A percentile compares a stretch with the other conserved stretches of the same genome.
Conservation (phyloP, 1,284 basidiomycete genomes). For the Termitomyces sp. region DNA sequence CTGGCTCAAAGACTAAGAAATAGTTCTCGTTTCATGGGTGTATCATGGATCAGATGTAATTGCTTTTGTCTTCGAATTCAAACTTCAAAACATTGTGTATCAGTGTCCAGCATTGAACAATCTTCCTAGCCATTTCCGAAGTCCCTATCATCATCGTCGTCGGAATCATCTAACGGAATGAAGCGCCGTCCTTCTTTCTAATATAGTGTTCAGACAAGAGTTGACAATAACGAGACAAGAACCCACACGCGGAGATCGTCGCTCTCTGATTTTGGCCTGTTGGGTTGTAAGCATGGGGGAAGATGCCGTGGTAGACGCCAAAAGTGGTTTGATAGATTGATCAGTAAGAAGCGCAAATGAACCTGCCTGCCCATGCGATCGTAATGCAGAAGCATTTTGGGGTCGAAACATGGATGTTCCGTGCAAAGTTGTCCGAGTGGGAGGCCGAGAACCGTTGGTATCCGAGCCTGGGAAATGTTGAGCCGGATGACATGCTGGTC, state of each 20-base stretch:
- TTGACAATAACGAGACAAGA: not conserved
- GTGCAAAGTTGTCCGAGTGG: not conserved
- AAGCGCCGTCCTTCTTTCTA: constrained; percentile 41
- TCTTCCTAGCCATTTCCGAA: not conserved
- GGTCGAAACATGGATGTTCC: not conserved
- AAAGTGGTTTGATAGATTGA: not conserved
- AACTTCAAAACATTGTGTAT: not conserved
- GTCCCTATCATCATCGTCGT: constrained; percentile 30
- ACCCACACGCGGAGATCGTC: constrained; percentile 34
- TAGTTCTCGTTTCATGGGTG: too few species aligned
- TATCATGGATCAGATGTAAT: not conserved
- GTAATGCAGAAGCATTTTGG: not conserved
- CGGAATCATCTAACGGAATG: constrained; percentile 41
- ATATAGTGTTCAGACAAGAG: constrained; percentile 1
- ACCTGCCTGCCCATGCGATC: not conserved
- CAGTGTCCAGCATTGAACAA: not conserved
- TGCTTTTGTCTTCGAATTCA: not conserved
- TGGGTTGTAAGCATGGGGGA: not conserved
- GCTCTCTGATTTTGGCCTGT: constrained; percentile 22
- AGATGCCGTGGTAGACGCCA: not conserved
- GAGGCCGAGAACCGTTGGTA: not conserved
- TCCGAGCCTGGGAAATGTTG: not conserved
- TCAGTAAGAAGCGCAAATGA: not conserved
- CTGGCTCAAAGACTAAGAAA: not conserved
- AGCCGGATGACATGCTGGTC: not conserved